Base-by-base conservation (phyloP, 768 basidiomycete species). In the Leucocoprinus birnbaumii region DNA sequence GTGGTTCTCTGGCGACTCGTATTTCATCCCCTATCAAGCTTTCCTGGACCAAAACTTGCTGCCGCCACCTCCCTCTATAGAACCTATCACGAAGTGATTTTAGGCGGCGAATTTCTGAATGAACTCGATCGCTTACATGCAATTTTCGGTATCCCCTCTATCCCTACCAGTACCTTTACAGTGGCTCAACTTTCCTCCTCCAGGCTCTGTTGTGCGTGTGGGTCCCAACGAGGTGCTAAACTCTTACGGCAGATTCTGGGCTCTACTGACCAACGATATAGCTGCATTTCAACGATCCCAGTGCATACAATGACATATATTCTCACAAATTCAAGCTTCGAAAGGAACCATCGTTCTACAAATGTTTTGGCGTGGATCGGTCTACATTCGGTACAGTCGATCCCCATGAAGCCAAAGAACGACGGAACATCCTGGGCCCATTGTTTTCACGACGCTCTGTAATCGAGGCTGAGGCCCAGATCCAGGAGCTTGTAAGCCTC, bases 391-490 rank as follows among this genome's bases (percentile, higher is more conserved):
- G 70, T 22, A 63, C 69, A 9, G 66, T 66, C 13, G 67, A 73
- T 52, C 69, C 72, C 16, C 62, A 61, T 7, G 64, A 66, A 27
- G 67, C 72, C 22, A 74, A 65, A 46, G 56, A 54, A 11, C 61
- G 69, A 10, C 67, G 72, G 45, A 66, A 64, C 3, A 49, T 72
- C 26, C 54, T 77, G 40, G 60, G 61, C 44, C 67, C 68, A 27
- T 64, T 75, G 21, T 76, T 79, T 59, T 72, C 76, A 7, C 66
- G 70, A 44, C 68, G 70, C 21, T 65, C 73, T 2, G 64, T 72
- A 24, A 46, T 72, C n/a, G 62, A 65, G n/a, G 57, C 76, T 18
- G 74, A 77, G 54, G 49, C 55, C 51, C 46, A 68, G 6, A 62
- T 77, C 13, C 70, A 67, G 51, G 66, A 58, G 71, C 73, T 56